A percentile compares a stretch with the other conserved stretches of the same genome.
Evolutionary conservation across 768 basidiomycete species (phyloP).

Genomic region (Panus rudis): DNA sequence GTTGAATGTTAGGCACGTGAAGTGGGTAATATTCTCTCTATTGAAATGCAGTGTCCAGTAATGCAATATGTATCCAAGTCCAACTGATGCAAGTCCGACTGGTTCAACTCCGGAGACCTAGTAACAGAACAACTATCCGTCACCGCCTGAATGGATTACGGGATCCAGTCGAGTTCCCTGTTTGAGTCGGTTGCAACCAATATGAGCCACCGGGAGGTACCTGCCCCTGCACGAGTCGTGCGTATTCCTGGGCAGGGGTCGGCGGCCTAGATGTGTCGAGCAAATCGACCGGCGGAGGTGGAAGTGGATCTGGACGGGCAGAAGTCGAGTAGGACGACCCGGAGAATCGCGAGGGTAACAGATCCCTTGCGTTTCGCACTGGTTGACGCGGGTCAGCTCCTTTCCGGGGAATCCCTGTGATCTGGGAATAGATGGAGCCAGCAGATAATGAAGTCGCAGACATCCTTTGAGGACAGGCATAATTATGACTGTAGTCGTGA

Average conservation of each 20-base stretch:
- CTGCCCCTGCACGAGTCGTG: slow-evolving; percentile 36
- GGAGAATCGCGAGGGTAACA: slow-evolving; percentile 42
- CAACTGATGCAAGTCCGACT: background rate
- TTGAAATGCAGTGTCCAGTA: no score
- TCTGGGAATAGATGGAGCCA: slow-evolving; percentile 60
- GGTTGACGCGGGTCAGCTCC: slow-evolving; percentile 73
- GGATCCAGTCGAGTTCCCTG: slow-evolving; percentile 30
- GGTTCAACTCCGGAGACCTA: background rate
- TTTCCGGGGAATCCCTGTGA: slow-evolving; percentile 54
- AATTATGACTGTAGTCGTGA: slow-evolving; percentile 5
- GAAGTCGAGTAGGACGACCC: slow-evolving; percentile 37
- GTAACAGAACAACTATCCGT: slow-evolving; percentile 7
- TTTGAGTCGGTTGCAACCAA: slow-evolving; percentile 35
- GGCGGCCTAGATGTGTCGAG: slow-evolving; percentile 21
- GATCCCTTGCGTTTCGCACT: slow-evolving; percentile 37
- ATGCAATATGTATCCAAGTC: background rate
- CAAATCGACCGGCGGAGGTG: slow-evolving; percentile 10
- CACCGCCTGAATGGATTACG: slow-evolving; percentile 47
- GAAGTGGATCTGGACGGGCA: slow-evolving; percentile 18
- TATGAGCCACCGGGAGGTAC: slow-evolving; percentile 28
- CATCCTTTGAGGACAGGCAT: no score
- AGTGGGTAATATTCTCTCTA: no score
- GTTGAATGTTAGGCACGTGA: no score
- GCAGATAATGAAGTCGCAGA: slow-evolving; percentile 33
- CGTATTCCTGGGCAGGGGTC: slow-evolving; percentile 60